phyloP scores from a whole-genome alignment of 768 basidiomycete species.

The Lenzites betulinus region DNA sequence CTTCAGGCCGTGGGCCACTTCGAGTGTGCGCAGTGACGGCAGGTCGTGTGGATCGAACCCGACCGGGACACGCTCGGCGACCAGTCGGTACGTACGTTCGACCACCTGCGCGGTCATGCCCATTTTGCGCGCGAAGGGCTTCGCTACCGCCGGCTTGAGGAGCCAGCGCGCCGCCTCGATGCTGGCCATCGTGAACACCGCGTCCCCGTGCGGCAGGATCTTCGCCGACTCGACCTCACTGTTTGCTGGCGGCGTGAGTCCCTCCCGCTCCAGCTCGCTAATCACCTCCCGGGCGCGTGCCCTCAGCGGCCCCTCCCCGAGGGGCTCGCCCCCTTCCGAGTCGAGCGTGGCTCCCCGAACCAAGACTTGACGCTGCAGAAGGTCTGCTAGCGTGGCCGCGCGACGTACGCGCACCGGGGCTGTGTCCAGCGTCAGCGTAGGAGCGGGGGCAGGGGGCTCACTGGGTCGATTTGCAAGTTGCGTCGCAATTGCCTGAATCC shows the following conservation, averaged over 20 bases:
- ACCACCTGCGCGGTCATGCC: background rate
- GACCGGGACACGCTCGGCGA: conserved; percentile 3
- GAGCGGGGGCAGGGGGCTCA: background rate
- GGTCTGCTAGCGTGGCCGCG: background rate
- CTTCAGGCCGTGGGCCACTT: background rate
- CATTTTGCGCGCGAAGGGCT: conserved; percentile 5
- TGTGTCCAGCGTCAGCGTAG: background rate
- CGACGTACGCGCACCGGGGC: conserved; percentile 5
- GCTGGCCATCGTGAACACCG: background rate
- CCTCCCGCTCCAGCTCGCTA: background rate
- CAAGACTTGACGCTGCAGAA: conserved; percentile 4
- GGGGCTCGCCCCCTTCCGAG: background rate
- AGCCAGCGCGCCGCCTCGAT: background rate
- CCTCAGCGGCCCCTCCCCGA: background rate
- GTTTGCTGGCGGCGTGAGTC: background rate
- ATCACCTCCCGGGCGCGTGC: background rate
- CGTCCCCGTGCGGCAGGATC: background rate
- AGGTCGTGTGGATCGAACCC: background rate
- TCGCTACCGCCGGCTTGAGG: background rate
- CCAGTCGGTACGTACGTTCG: conserved; percentile 2
- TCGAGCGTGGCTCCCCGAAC: background rate
- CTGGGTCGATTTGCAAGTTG: background rate
- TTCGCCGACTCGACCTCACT: background rate
- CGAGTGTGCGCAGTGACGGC: background rate
- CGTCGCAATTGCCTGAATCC: background rate